Conservation (phyloP, 306 rosid genomes). For the Trifolium fragiferum region DNA sequence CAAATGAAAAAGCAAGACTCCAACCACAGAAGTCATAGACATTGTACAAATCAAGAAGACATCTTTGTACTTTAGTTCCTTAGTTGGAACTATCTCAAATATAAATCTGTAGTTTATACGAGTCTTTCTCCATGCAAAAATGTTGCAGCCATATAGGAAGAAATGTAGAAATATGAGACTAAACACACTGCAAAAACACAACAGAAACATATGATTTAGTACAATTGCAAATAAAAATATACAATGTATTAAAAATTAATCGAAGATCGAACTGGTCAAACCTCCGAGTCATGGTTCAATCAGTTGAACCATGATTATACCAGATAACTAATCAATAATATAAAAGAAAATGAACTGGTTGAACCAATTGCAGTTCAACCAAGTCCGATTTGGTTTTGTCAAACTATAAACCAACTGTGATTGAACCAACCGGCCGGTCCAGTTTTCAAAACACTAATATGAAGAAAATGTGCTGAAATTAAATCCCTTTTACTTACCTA, state of each 20-base stretch:
- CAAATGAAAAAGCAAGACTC: conserved; percentile 85
- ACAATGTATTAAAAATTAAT: neutral
- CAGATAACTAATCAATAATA: too few species aligned
- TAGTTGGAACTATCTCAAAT: conserved; percentile 73
- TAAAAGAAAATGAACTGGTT: too few species aligned
- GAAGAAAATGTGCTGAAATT: neutral
- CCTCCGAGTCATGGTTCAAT: neutral
- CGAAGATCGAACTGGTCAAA: neutral
- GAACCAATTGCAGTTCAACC: neutral
- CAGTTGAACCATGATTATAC: too few species aligned
- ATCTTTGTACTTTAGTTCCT: conserved; percentile 88
- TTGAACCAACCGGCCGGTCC: neutral
- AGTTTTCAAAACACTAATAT: neutral
- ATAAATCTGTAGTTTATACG: conserved; percentile 92
- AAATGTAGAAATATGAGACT: conserved; percentile 94
- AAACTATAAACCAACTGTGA: neutral
- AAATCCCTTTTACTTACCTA: conserved; percentile 59
- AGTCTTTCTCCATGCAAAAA: conserved; percentile 83
- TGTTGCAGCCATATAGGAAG: conserved; percentile 94
- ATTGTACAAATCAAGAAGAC: conserved; percentile 81
- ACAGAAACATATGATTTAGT: conserved; percentile 26
- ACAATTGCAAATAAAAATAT: neutral
- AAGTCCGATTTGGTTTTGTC: neutral
- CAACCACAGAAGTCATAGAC: conserved; percentile 77
- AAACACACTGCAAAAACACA: conserved; percentile 78